These are phyloP conservation scores for Nicotiana rustica DNA, from an alignment of 305 asterid species.

Conservation along the genomic window DNA sequence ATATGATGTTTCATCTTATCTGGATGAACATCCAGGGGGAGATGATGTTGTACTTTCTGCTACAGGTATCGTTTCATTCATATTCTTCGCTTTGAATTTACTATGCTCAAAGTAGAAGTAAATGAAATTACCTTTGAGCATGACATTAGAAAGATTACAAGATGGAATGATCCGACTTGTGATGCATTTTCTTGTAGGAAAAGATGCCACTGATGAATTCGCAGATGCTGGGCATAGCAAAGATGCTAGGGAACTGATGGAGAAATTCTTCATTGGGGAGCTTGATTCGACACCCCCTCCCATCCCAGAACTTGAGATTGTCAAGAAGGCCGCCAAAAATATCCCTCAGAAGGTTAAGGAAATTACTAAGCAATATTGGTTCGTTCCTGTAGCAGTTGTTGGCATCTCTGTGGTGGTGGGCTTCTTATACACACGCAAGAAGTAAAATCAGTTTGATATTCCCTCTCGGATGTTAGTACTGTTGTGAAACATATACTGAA, in stretches of 20 bases:
- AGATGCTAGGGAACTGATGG: slow-evolving; percentile 79
- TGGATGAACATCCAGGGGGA: slow-evolving; percentile 97
- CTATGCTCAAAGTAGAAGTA: neutral
- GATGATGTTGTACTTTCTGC: slow-evolving; percentile 74
- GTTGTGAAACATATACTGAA: slow-evolving; percentile 10
- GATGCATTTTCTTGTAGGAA: slow-evolving; percentile 50
- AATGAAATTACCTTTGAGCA: neutral
- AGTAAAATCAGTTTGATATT: slow-evolving; percentile 40
- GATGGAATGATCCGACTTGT: slow-evolving; percentile 26
- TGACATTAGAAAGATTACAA: neutral
- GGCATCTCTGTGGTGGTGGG: slow-evolving; percentile 65
- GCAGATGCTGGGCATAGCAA: slow-evolving; percentile 97
- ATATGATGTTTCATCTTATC: slow-evolving; percentile 82
- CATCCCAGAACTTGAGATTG: slow-evolving; percentile 63
- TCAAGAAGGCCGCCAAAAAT: slow-evolving; percentile 47
- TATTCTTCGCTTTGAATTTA: neutral
- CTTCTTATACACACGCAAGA: slow-evolving; percentile 62
- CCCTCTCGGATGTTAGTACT: slow-evolving; percentile 29
- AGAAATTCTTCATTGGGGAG: slow-evolving; percentile 82
- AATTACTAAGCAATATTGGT: slow-evolving; percentile 70
- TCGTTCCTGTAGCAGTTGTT: slow-evolving; percentile 57
- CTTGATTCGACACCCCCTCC: slow-evolving; percentile 59
- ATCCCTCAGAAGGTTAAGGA: slow-evolving; percentile 50
- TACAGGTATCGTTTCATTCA: slow-evolving; percentile 55
- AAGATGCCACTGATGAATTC: slow-evolving; percentile 89